A percentile compares a stretch with the other conserved stretches of the same genome.
These are phyloP conservation scores for Neurospora sp. DNA, from an alignment of 495 filamentous ascomycete genomes.

Conservation along the genomic window DNA sequence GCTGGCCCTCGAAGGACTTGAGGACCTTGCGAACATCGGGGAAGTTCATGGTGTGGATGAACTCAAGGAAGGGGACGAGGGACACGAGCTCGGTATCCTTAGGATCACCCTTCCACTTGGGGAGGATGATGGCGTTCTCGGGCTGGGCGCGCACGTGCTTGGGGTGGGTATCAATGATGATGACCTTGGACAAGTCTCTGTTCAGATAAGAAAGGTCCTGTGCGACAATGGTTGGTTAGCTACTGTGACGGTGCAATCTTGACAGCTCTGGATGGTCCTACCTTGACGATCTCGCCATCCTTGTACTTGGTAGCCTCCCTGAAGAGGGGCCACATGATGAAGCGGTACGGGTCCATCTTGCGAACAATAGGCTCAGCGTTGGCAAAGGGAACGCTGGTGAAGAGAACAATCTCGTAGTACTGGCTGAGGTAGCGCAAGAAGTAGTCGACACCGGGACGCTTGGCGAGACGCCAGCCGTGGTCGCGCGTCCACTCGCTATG, in stretches of 20 bases:
- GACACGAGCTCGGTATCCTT: conserved; percentile 77
- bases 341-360: conserved; percentile 91
- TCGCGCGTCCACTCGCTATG: conserved; percentile 90
- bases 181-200: conserved; percentile 84
- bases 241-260: neutral
- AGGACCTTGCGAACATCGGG: conserved; percentile 75
- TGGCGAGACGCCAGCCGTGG: conserved; percentile 91
- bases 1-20: conserved; percentile 74
- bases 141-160: conserved; percentile 76
- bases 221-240: neutral
- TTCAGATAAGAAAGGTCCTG: conserved; percentile 95
- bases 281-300: conserved; percentile 93
- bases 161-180: conserved; percentile 80
- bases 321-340: conserved; percentile 92
- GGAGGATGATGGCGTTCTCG: conserved; percentile 84
- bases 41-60: conserved; percentile 85
- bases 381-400: conserved; percentile 73
- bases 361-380: conserved; percentile 78
- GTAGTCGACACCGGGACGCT: conserved; percentile 92
- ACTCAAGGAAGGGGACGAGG: conserved; percentile 92
- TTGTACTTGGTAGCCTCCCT: conserved; percentile 91
- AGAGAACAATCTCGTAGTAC: conserved; percentile 95
- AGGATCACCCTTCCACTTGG: conserved; percentile 77
- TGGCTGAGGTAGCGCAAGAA: conserved; percentile 92
- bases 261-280: conserved; percentile 31